A percentile compares a stretch with the other conserved stretches of the same genome.
Evolutionary conservation across 441 rosid genomes (phyloP).

Genomic region (Bocquillonia castaneifolia): DNA sequence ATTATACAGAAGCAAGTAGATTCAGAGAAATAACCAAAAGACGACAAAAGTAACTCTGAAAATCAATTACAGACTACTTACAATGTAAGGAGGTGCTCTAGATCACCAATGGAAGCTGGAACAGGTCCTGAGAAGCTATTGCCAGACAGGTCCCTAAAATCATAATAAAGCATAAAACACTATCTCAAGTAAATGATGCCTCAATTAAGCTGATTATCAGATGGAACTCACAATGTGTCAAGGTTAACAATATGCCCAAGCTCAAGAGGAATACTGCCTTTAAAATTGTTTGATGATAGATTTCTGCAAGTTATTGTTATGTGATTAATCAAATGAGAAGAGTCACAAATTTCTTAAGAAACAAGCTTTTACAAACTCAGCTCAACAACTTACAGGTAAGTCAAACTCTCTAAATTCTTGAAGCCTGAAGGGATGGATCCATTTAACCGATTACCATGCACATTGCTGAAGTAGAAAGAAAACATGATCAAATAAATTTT

Average conservation of each 20-base stretch:
- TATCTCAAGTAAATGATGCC: background rate
- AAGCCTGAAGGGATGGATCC: constrained; percentile 72
- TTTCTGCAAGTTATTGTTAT: constrained; percentile 42
- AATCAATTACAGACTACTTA: constrained; percentile 27
- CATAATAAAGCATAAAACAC: background rate
- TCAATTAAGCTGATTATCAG: no score
- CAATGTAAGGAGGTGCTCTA: constrained; percentile 91
- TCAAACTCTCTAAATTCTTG: constrained; percentile 69
- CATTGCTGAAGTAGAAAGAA: constrained; percentile 45
- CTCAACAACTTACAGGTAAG: constrained; percentile 58
- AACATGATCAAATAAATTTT: background rate
- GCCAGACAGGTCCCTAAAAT: constrained; percentile 71
- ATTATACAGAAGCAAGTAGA: background rate
- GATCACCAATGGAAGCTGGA: constrained; percentile 73
- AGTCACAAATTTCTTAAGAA: background rate
- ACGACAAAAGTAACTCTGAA: background rate
- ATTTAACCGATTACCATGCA: constrained; percentile 66
- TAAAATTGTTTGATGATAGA: constrained; percentile 68
- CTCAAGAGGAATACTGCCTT: constrained; percentile 67
- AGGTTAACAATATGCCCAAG: constrained; percentile 80
- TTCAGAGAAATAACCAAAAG: background rate
- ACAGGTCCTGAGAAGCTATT: constrained; percentile 66
- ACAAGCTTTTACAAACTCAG: background rate
- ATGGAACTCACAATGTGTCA: constrained; percentile 61
- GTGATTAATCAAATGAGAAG: background rate